Conservation (phyloP, 176 grass and related monocot genomes). For the Paspalum notatum region DNA sequence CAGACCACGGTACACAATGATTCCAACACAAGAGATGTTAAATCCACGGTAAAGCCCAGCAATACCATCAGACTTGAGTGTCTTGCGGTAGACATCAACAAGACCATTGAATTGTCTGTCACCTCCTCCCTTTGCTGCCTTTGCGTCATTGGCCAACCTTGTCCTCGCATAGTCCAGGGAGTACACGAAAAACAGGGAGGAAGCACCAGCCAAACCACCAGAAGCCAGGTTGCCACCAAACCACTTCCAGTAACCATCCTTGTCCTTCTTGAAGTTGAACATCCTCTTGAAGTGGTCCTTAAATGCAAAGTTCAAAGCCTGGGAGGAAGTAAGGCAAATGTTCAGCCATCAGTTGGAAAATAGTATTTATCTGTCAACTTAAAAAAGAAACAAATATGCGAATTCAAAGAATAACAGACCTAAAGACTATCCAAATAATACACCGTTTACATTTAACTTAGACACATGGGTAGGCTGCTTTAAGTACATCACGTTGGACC, state of each 20-base stretch:
- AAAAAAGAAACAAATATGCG: neutral
- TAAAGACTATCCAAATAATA: neutral
- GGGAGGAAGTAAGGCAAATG: neutral
- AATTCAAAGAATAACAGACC: neutral
- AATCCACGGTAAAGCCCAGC: constrained; percentile 96
- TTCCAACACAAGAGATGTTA: constrained; percentile 90
- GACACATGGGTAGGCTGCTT: neutral
- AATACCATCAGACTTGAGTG: constrained; percentile 75
- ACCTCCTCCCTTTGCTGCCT: constrained; percentile 85
- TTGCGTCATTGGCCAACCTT: constrained; percentile 81
- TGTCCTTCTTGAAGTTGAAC: constrained; percentile 97
- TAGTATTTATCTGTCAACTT: neutral
- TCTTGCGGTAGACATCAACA: constrained; percentile 93
- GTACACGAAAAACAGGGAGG: constrained; percentile 87
- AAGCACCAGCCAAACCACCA: constrained; percentile 92
- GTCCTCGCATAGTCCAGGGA: constrained; percentile 94
- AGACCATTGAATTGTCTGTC: constrained; percentile 94
- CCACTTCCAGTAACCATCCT: constrained; percentile 95
- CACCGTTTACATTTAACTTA: neutral
- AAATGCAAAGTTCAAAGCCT: constrained; percentile 98
- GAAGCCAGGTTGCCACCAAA: constrained; percentile 94
- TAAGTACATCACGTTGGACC: neutral
- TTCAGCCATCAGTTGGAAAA: neutral
- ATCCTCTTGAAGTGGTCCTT: constrained; percentile 99
- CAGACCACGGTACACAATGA: constrained; percentile 95